Conservation (phyloP, 352 stramenopile genomes). For the Phytophthora megakarya region DNA sequence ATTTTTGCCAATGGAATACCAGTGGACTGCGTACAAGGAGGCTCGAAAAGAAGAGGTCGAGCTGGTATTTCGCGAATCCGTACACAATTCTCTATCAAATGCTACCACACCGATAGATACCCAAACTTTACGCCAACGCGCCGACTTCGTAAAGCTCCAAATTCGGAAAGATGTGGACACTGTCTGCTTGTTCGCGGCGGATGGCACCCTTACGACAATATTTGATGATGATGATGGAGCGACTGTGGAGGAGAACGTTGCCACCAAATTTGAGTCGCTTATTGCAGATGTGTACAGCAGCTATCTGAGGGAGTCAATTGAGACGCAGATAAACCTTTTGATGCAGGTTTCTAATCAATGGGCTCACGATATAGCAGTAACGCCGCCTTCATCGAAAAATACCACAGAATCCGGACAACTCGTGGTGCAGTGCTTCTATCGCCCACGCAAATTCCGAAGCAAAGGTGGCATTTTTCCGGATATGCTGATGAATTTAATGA, state of each 20-base stretch:
- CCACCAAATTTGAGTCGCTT: slow-evolving; percentile 66
- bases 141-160: slow-evolving; percentile 78
- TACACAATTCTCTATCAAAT: slow-evolving; percentile 25
- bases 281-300: slow-evolving; percentile 63
- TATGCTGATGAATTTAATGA: slow-evolving; percentile 53
- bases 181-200: slow-evolving; percentile 65
- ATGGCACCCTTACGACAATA: slow-evolving; percentile 72
- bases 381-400: slow-evolving; percentile 15
- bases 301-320: slow-evolving; percentile 56
- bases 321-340: slow-evolving; percentile 64
- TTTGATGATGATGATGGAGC: slow-evolving; percentile 68
- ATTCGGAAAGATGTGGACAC: slow-evolving; percentile 76
- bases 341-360: slow-evolving; percentile 61
- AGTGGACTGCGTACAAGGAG: slow-evolving; percentile 74
- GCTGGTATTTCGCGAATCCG: slow-evolving; percentile 42
- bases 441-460: slow-evolving; percentile 58
- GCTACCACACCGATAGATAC: slow-evolving; percentile 9
- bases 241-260: slow-evolving; percentile 52
- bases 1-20: slow-evolving; percentile 60
- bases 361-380: slow-evolving; percentile 51
- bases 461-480: slow-evolving; percentile 70
- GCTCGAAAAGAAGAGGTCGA: slow-evolving; percentile 62
- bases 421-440: slow-evolving; percentile 45
- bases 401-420: slow-evolving; percentile 12
- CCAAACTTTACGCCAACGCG: slow-evolving; percentile 54